Base-by-base conservation (phyloP, 768 basidiomycete genomes). In the Jaapia argillacea region DNA sequence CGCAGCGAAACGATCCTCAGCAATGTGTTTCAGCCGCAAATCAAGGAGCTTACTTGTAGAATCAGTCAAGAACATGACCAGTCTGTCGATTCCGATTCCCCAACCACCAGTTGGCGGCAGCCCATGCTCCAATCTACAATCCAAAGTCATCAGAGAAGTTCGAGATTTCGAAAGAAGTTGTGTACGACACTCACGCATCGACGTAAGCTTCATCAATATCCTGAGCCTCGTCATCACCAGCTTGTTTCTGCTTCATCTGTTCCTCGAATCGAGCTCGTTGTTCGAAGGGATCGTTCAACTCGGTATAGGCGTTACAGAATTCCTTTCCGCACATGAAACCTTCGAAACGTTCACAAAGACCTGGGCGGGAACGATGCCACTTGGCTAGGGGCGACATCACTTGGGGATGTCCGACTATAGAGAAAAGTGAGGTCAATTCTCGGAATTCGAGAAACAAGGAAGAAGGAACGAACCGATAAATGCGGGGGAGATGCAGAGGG, bases 311-410 rank as follows among this genome's bases (percentile, higher is more conserved):
- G 56, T 99, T 98, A 72, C 90, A 93, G 64, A 98, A 81, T 66
- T 97, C 94, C 73, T 96, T 93, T 46, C 90, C 90, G 42, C 91
- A 94, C 75, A 99, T 77, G 77, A 99, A 99, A 6, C 80, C 90
- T 62, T 99, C 96, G 68, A 99, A 99, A 14, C 96, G 91, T 63
- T 99, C 96, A 64, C 96, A 98, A 21, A 99, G 74, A 28, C 96
- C 96, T 0, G 92, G 89, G 33, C 89, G 80, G n/a, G 87, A 88
- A 50, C 96, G 88, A 63, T 98, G 93, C 77, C 86, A 89, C 70
- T 99, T 99, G 62, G 96, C 96, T 26, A 99, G 81, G 2, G 96
- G 96, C 0, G 94, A 97, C 96, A 99, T 99, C 51, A 98, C 90
- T 69, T 98, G 93, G 13, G 96, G 96, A 66, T 98, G 96, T 24